phyloP scores from a whole-genome alignment of 2,329 filamentous ascomycete species.

The Oidium heveae region DNA sequence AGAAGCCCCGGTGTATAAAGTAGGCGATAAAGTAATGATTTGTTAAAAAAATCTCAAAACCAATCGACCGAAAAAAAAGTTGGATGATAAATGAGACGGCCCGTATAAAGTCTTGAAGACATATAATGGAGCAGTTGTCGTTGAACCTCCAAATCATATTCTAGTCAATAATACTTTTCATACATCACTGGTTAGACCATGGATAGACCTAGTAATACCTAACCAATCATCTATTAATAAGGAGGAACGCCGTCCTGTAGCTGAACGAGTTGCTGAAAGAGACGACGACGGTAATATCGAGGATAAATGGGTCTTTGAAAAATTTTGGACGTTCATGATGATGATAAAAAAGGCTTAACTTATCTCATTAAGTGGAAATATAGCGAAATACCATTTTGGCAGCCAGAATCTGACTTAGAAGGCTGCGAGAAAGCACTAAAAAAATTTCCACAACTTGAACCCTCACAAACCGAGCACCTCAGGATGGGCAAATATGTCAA shows the following conservation, averaged over 20 bases:
- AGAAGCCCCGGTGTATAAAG: too few relatives aligned
- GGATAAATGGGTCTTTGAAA: too few relatives aligned
- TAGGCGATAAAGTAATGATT: not conserved
- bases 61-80: not conserved
- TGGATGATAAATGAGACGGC: not conserved
- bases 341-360: conserved; percentile 16
- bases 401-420: too few relatives aligned
- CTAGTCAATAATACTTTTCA: not conserved
- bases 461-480: not conserved
- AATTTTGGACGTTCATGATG: conserved; percentile 29
- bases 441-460: not conserved
- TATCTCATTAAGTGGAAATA: too few relatives aligned
- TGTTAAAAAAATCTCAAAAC: conserved; percentile 1
- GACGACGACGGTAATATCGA: conserved; percentile 1
- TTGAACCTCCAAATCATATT: not conserved
- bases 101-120: too few relatives aligned
- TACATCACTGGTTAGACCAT: not conserved
- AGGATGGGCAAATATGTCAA: not conserved
- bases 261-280: not conserved
- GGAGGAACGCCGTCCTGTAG: not conserved
- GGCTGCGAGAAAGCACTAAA: not conserved
- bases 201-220: not conserved
- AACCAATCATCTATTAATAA: not conserved
- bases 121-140: too few relatives aligned
- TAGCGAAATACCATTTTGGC: too few relatives aligned